Conservation (phyloP, 1,284 basidiomycete genomes). For the Erythrobasidium hasegawianum region DNA sequence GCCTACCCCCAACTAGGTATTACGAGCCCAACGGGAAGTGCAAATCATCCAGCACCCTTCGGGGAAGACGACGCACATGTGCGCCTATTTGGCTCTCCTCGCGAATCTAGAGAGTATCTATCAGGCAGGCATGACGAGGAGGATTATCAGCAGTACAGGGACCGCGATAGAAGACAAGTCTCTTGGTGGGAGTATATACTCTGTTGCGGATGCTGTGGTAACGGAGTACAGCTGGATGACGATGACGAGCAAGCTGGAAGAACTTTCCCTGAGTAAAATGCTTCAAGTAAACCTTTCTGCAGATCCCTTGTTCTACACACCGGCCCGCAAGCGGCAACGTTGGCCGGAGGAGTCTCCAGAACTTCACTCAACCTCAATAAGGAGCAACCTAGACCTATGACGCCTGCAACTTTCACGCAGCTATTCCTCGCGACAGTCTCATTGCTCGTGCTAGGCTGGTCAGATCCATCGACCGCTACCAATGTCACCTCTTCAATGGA, state of each 20-base stretch:
- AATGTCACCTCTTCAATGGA: constrained; percentile 26
- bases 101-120: constrained; percentile 10
- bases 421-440: no score
- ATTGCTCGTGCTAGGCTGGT: no score
- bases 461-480: background rate
- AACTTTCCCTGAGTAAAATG: constrained; percentile 26
- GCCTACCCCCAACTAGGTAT: constrained; percentile 2
- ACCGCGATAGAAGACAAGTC: background rate
- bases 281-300: no score
- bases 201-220: constrained; percentile 30
- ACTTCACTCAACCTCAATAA: no score
- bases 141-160: background rate
- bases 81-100: constrained; percentile 3
- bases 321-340: no score
- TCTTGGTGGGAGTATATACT: constrained; percentile 26
- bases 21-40: constrained; percentile 11
- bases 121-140: constrained; percentile 18
- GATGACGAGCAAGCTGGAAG: constrained; percentile 29
- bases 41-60: constrained; percentile 2
- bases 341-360: no score
- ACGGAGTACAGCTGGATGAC: constrained; percentile 6
- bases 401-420: no score
- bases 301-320: no score
- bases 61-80: background rate
- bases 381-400: no score